Percentiles rank a stretch among this genome's conserved stretches.
These are phyloP conservation scores for Tilletia caries DNA, from an alignment of 1,284 basidiomycete species.

Conservation along the genomic window DNA sequence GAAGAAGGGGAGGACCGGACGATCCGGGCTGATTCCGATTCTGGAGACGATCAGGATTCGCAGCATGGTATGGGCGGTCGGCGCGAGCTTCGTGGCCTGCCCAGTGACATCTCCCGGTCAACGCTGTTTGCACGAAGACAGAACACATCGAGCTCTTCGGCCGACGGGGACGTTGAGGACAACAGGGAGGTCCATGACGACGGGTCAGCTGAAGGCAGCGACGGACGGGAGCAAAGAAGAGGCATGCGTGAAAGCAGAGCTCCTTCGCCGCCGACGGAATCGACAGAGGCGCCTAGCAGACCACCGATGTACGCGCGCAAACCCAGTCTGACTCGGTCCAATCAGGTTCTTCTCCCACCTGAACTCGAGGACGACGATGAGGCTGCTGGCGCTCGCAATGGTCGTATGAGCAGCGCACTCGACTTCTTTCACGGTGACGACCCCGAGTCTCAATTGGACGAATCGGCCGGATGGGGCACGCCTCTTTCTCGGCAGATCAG, in stretches of 20 bases:
- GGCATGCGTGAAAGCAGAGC: background rate
- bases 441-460: slow-evolving; percentile 6
- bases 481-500: background rate
- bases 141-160: background rate
- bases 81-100: background rate
- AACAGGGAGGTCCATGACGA: slow-evolving; percentile 1
- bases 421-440: slow-evolving; percentile 10
- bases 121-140: slow-evolving; percentile 1
- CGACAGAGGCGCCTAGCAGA: slow-evolving; percentile 18
- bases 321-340: slow-evolving; percentile 37
- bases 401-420: background rate
- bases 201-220: background rate
- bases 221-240: slow-evolving; percentile 18
- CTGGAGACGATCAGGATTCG: slow-evolving; percentile 27
- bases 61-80: background rate
- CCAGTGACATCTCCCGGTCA: slow-evolving; percentile 5
- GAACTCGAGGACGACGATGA: background rate
- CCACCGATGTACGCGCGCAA: slow-evolving; percentile 35
- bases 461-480: background rate
- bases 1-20: background rate
- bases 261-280: background rate
- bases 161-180: background rate
- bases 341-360: slow-evolving; percentile 30
- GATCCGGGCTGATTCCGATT: background rate
- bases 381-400: background rate